phyloP scores from a whole-genome alignment of 306 rosid genomes.

The Sicyos baderoa region DNA sequence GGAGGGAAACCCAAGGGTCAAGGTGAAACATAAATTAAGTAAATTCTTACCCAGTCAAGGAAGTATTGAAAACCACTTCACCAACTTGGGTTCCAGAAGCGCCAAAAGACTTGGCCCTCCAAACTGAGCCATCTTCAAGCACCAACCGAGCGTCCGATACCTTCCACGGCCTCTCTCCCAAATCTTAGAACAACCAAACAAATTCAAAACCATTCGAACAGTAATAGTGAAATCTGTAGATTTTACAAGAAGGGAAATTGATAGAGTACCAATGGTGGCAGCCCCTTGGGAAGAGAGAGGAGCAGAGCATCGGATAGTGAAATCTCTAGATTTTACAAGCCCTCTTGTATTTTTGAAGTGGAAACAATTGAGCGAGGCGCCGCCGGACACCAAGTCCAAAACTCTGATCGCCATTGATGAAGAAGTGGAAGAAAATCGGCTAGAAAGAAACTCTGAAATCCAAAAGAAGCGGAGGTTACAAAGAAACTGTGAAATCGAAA shows the following conservation, averaged over 20 bases:
- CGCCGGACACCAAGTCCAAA: conserved; percentile 25
- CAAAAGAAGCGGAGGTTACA: not conserved
- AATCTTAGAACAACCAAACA: conserved; percentile 27
- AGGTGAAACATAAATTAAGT: not conserved
- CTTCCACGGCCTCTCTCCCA: conserved; percentile 79
- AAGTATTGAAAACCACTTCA: conserved; percentile 90
- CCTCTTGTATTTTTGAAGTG: conserved; percentile 10
- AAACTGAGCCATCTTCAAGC: conserved; percentile 91
- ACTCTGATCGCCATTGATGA: conserved; percentile 35
- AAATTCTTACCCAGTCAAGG: conserved; percentile 68
- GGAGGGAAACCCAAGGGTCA: no score
- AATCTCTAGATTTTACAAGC: conserved; percentile 22
- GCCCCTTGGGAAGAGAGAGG: conserved; percentile 16
- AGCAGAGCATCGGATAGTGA: conserved; percentile 38
- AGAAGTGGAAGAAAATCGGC: no score
- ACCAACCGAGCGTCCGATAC: conserved; percentile 78
- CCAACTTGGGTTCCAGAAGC: conserved; percentile 96
- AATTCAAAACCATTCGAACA: not conserved
- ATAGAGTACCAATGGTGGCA: conserved; percentile 14
- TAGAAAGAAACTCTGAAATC: not conserved
- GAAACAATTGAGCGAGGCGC: conserved; percentile 21
- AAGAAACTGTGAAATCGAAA: not conserved
- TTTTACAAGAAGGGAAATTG: not conserved
- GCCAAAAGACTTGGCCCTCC: conserved; percentile 91
- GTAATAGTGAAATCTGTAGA: no score